Conservation (phyloP, 257 asterid species). For the Scutellaria minor region DNA sequence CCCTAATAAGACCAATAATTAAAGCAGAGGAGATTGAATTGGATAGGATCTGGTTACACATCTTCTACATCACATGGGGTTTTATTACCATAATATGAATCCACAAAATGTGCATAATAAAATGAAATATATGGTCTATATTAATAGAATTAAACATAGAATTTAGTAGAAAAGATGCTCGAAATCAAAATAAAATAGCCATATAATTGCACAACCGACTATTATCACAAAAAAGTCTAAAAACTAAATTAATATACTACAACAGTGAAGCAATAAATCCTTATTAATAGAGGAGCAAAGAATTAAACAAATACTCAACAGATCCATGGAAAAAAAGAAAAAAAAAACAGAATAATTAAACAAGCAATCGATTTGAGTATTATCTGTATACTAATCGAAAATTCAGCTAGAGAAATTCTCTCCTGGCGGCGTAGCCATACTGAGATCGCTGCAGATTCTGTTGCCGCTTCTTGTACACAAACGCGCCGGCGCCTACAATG, state of each 20-base stretch:
- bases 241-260: not conserved
- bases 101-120: too few species aligned
- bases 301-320: slow-evolving; percentile 38
- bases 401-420: slow-evolving; percentile 53
- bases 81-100: too few species aligned
- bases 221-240: not conserved
- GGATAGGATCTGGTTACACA: too few species aligned
- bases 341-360: slow-evolving; percentile 3
- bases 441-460: slow-evolving; percentile 73
- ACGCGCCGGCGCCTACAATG: slow-evolving; percentile 56
- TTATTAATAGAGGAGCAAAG: slow-evolving; percentile 34
- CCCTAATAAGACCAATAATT: too few species aligned
- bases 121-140: too few species aligned
- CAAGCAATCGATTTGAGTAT: slow-evolving; percentile 15
- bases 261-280: slow-evolving; percentile 20
- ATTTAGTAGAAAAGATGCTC: too few species aligned
- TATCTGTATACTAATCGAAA: not conserved
- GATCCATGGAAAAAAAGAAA: not conserved
- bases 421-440: slow-evolving; percentile 61
- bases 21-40: too few species aligned
- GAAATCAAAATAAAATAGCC: too few species aligned
- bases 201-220: not conserved
- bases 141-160: too few species aligned
- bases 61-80: too few species aligned
- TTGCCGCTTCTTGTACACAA: slow-evolving; percentile 76